Evolutionary conservation across 1,139 yeast species (phyloP).

Genomic region (Nadsonia commutata): DNA sequence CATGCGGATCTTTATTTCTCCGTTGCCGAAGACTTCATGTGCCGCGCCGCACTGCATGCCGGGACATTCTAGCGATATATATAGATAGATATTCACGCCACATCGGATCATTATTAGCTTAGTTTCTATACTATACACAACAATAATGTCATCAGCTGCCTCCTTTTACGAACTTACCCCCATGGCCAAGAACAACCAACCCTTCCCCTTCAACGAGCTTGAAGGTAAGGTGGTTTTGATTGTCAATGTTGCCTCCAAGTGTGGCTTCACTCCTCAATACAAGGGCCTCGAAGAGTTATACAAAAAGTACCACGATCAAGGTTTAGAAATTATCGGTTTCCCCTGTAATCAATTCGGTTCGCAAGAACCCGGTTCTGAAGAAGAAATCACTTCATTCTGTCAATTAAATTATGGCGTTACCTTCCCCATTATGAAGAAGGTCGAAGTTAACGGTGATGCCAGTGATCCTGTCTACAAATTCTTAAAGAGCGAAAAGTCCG

Average conservation of each 20-base stretch:
- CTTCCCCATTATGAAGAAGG: slow-evolving; percentile 73
- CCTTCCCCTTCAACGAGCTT: slow-evolving; percentile 51
- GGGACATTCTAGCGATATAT: too few species aligned
- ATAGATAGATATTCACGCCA: too few species aligned
- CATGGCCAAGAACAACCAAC: slow-evolving; percentile 41
- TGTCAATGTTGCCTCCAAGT: slow-evolving; percentile 87
- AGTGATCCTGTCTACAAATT: slow-evolving; percentile 71
- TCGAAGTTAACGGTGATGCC: slow-evolving; percentile 43
- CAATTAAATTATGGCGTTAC: slow-evolving; percentile 60
- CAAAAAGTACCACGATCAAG: slow-evolving; percentile 61
- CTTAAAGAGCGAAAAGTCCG: slow-evolving; percentile 52
- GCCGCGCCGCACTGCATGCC: too few species aligned
- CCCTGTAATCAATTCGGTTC: slow-evolving; percentile 85
- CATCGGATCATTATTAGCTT: too few species aligned
- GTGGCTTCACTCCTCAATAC: slow-evolving; percentile 46
- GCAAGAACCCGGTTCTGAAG: slow-evolving; percentile 71
- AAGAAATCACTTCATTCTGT: slow-evolving; percentile 51
- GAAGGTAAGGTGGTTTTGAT: slow-evolving; percentile 84
- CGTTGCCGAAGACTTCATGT: too few species aligned
- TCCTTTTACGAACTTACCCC: slow-evolving; percentile 45
- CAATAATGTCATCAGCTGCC: slow-evolving; percentile 16
- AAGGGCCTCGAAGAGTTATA: slow-evolving; percentile 70
- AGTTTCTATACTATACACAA: too few species aligned
- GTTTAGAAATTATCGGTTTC: slow-evolving; percentile 73
- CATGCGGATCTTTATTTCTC: too few species aligned